phyloP scores from a whole-genome alignment of 441 rosid species.

The Macaranga tanarius region DNA sequence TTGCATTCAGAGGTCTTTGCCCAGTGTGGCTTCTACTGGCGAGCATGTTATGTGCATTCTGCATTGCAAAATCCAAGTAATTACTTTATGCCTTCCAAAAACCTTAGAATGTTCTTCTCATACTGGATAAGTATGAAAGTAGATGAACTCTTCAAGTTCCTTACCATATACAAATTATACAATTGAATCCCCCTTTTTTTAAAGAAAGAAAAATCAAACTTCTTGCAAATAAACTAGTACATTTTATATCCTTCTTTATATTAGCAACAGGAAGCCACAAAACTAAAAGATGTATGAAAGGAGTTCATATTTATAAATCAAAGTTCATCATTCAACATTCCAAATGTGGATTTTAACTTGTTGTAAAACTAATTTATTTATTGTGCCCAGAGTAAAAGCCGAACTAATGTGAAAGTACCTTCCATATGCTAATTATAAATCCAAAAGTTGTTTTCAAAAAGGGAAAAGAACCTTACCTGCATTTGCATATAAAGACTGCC shows the following conservation, averaged over 20 bases:
- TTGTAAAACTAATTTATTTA: not conserved
- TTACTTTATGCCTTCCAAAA: no score
- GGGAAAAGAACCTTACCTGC: conserved; percentile 20
- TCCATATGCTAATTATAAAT: not conserved
- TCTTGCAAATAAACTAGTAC: not conserved
- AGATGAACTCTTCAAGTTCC: not conserved
- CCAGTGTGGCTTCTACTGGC: not conserved
- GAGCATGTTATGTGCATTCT: conserved; percentile 3
- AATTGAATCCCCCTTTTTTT: not conserved
- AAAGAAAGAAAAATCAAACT: not conserved
- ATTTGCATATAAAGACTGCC: conserved; percentile 13
- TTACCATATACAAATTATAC: not conserved
- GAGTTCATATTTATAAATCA: not conserved
- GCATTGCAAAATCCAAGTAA: conserved; percentile 9
- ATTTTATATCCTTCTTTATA: not conserved
- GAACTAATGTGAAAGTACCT: not conserved
- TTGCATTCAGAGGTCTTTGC: not conserved
- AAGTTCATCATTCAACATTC: not conserved
- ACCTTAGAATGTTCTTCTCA: conserved; percentile 1
- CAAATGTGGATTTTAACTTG: not conserved
- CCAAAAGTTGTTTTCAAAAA: not conserved
- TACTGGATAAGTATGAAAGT: conserved; percentile 15
- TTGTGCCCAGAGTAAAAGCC: not conserved
- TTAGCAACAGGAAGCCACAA: not conserved
- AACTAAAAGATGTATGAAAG: not conserved